Evolutionary conservation across 192 early-diverging fungal genomes (phyloP).

Genomic region (Coemansia sp.): DNA sequence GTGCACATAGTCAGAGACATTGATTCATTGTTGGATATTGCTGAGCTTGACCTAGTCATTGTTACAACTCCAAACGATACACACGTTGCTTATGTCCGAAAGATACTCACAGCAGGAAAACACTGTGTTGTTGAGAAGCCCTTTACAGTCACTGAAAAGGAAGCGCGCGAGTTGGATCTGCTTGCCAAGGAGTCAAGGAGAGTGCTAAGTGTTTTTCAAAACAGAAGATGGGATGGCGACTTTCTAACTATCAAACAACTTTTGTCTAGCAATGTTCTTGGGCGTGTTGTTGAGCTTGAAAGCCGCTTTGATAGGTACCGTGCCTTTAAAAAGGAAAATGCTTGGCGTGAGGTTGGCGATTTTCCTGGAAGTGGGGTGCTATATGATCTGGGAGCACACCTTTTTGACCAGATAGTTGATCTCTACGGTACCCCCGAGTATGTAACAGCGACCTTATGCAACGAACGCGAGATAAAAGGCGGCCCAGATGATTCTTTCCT

Average conservation of each 20-base stretch:
- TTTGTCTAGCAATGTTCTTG: slow-evolving; percentile 57
- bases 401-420: slow-evolving; percentile 66
- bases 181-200: slow-evolving; percentile 59
- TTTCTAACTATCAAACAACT: slow-evolving; percentile 71
- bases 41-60: slow-evolving; percentile 67
- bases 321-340: slow-evolving; percentile 61
- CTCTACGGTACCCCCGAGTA: slow-evolving; percentile 69
- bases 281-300: slow-evolving; percentile 71
- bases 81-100: slow-evolving; percentile 62
- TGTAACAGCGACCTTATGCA: slow-evolving; percentile 61
- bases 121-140: slow-evolving; percentile 81
- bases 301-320: slow-evolving; percentile 76
- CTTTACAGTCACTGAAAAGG: slow-evolving; percentile 62
- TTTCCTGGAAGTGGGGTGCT: slow-evolving; percentile 70
- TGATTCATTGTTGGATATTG: slow-evolving; percentile 58
- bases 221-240: slow-evolving; percentile 81
- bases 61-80: slow-evolving; percentile 71
- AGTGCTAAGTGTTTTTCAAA: slow-evolving; percentile 73
- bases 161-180: slow-evolving; percentile 61
- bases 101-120: slow-evolving; percentile 64
- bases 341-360: slow-evolving; percentile 66
- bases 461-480: slow-evolving; percentile 63
- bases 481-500: slow-evolving; percentile 64
- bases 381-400: slow-evolving; percentile 68
- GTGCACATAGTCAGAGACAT: slow-evolving; percentile 54